Conservation (phyloP, 1,139 yeast species). For the Zygoascus meyerae region DNA sequence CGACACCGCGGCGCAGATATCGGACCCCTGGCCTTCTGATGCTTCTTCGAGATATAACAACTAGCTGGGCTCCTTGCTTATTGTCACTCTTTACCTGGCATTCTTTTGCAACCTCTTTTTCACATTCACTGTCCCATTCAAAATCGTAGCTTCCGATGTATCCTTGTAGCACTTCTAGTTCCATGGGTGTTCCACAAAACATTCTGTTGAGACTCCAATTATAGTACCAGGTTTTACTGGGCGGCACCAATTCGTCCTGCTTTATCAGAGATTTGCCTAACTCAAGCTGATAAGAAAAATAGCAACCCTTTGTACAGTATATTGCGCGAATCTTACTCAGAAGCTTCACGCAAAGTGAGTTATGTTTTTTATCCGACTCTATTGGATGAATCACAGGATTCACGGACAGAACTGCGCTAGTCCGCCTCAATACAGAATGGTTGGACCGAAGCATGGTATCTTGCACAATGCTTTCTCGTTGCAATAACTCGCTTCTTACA, state of each 20-base stretch:
- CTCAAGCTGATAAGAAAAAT: constrained; percentile 24
- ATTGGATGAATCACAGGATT: too few relatives aligned
- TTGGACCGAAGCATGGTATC: neutral
- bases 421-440: neutral
- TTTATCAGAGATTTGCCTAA: constrained; percentile 15
- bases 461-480: neutral
- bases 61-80: constrained; percentile 13
- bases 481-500: neutral
- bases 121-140: neutral
- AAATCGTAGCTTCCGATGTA: constrained; percentile 22
- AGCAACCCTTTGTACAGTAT: constrained; percentile 19
- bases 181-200: constrained; percentile 24
- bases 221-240: constrained; percentile 28
- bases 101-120: neutral
- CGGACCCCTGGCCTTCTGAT: constrained; percentile 42
- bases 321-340: constrained; percentile 13
- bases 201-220: constrained; percentile 27
- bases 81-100: neutral
- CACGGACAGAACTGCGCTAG: neutral
- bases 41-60: constrained; percentile 36
- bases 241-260: constrained; percentile 8
- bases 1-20: constrained; percentile 43
- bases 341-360: constrained; percentile 13
- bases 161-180: constrained; percentile 36
- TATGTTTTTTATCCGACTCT: neutral